phyloP scores from a whole-genome alignment of 148 eudicot species.

The Suaeda aralocaspica region DNA sequence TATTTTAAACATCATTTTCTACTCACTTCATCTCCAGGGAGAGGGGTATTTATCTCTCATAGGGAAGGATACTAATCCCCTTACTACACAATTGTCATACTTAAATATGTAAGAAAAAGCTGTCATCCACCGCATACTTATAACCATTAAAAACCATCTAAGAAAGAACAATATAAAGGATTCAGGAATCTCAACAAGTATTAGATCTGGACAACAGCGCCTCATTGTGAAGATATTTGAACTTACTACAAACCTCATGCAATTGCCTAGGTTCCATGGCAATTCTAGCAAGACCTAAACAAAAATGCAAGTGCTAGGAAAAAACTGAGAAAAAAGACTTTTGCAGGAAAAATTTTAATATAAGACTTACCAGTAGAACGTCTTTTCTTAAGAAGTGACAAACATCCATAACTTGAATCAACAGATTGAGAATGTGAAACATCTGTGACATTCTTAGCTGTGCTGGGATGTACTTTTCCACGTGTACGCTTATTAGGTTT shows the following conservation, averaged over 20 bases:
- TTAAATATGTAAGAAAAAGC: background rate
- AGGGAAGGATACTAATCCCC: background rate
- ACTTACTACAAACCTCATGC: background rate
- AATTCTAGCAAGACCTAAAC: background rate
- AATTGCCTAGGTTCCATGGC: background rate
- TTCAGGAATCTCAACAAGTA: background rate
- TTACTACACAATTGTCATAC: background rate
- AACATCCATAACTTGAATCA: conserved; percentile 60
- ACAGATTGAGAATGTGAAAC: conserved; percentile 41
- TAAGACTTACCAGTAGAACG: conserved; percentile 68
- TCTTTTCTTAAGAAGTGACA: conserved; percentile 72
- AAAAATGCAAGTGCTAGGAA: background rate
- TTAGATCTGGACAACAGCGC: background rate
- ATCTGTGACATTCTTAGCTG: conserved; percentile 39
- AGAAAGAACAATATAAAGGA: too few relatives aligned
- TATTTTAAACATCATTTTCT: conserved; percentile 7
- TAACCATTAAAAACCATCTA: background rate
- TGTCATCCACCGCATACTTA: background rate
- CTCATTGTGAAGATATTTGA: background rate
- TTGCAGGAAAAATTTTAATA: background rate
- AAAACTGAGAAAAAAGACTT: background rate
- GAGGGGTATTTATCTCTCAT: background rate
- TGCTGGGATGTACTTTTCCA: conserved; percentile 46
- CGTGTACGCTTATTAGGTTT: conserved; percentile 73
- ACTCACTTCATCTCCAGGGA: background rate